Percentiles rank a stretch among this genome's conserved stretches.
Conservation (phyloP, 2,329 filamentous ascomycete genomes). For the Fusarium sp. region DNA sequence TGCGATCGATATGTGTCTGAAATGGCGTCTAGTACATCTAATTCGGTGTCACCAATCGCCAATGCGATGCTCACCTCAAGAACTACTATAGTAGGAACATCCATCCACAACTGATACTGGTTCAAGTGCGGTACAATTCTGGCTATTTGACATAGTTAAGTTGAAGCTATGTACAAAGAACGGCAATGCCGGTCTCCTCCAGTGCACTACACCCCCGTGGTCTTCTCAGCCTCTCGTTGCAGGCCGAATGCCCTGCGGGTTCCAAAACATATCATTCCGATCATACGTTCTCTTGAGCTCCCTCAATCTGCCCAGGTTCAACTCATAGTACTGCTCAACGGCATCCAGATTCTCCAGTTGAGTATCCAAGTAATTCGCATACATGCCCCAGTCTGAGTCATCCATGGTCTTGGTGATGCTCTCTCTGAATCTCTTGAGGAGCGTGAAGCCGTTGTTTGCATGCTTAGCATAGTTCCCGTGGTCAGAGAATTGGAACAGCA, state of each 20-base stretch:
- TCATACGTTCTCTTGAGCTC: conserved; percentile 49
- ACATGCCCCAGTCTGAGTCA: conserved; percentile 49
- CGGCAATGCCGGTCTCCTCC: background rate
- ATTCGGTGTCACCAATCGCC: background rate
- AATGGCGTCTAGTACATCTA: background rate
- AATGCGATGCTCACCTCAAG: background rate
- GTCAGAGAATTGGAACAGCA: conserved; percentile 61
- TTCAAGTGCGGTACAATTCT: background rate
- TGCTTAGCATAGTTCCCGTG: conserved; percentile 41
- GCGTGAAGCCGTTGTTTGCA: conserved; percentile 45
- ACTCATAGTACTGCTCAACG: conserved; percentile 48
- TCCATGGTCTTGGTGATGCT: conserved; percentile 43
- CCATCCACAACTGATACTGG: background rate
- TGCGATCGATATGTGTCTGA: fast-evolving
- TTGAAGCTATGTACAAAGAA: background rate
- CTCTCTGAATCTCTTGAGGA: conserved; percentile 46
- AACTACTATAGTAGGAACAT: background rate
- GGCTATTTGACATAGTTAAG: background rate
- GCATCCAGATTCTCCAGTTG: conserved; percentile 45
- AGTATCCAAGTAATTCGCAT: conserved; percentile 53
- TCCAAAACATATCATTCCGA: conserved; percentile 50
- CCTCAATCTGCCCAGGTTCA: conserved; percentile 45
- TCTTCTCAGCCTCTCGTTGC: background rate
- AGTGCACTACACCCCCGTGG: too few relatives aligned
- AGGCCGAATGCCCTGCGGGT: conserved; percentile 46